Evolutionary conservation across 2,329 filamentous ascomycete genomes (phyloP).

Genomic region (Pestalotiopsis sp.): DNA sequence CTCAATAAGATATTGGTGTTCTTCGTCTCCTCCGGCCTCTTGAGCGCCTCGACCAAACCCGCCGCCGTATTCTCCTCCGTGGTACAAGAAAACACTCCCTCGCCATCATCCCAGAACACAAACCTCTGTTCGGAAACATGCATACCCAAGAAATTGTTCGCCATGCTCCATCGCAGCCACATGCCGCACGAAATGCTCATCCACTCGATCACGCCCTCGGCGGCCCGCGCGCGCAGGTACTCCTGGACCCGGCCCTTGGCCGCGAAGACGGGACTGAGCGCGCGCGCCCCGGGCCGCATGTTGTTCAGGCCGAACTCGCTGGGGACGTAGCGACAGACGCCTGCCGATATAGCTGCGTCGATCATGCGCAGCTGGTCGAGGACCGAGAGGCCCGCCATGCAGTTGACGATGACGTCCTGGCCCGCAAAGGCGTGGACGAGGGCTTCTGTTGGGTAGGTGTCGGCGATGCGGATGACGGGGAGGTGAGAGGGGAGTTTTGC

Average conservation of each 20-base stretch:
- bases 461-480: slow-evolving; percentile 27
- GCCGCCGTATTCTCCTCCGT: slow-evolving; percentile 38
- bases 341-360: slow-evolving; percentile 56
- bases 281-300: slow-evolving; percentile 26
- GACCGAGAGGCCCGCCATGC: slow-evolving; percentile 37
- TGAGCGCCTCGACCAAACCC: slow-evolving; percentile 31
- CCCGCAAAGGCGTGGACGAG: slow-evolving; percentile 27
- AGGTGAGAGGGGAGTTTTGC: slow-evolving; percentile 21
- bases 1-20: slow-evolving; percentile 35
- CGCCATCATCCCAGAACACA: slow-evolving; percentile 36
- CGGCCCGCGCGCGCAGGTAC: slow-evolving; percentile 27
- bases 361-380: slow-evolving; percentile 53
- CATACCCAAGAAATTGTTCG: slow-evolving; percentile 30
- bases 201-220: slow-evolving; percentile 32
- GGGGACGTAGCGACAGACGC: slow-evolving; percentile 58
- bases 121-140: slow-evolving; percentile 24
- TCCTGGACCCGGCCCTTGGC: slow-evolving; percentile 32
- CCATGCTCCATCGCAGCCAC: slow-evolving; percentile 32
- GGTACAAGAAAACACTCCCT: slow-evolving; percentile 34
- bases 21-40: slow-evolving; percentile 32
- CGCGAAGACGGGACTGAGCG: slow-evolving; percentile 27
- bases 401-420: slow-evolving; percentile 41
- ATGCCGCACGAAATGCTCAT: slow-evolving; percentile 31
- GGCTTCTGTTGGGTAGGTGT: slow-evolving; percentile 28
- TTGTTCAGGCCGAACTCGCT: slow-evolving; percentile 52